phyloP scores from a whole-genome alignment of 2,329 filamentous ascomycete species.

The Cephalotrichum gorgonifer region DNA sequence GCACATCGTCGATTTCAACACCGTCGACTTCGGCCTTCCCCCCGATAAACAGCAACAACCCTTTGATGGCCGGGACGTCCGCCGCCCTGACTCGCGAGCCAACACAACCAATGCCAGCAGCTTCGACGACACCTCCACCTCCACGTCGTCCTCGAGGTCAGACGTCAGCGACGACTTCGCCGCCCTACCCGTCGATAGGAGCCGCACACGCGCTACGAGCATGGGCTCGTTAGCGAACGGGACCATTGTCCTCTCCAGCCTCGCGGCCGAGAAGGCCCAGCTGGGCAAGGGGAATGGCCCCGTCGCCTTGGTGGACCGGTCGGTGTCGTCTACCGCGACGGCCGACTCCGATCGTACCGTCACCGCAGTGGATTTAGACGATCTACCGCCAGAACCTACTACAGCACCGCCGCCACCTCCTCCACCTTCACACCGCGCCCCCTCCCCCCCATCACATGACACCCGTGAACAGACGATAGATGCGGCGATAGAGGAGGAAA shows the following conservation, averaged over 20 bases:
- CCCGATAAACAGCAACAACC: slow-evolving; percentile 1
- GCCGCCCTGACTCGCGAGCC: background rate
- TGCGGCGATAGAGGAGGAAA: background rate
- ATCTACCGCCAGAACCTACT: background rate
- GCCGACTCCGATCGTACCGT: background rate
- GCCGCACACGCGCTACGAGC: slow-evolving; percentile 1
- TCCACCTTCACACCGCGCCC: background rate
- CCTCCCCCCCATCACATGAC: background rate
- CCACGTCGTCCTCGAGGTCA: slow-evolving; percentile 2
- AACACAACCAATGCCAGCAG: slow-evolving; percentile 6
- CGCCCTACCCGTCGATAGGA: background rate
- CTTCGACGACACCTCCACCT: slow-evolving; percentile 5
- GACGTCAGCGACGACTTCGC: slow-evolving; percentile 1
- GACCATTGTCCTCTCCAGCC: background rate
- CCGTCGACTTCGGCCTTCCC: background rate
- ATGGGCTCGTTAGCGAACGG: slow-evolving; percentile 3
- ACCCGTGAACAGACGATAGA: background rate
- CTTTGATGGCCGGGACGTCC: slow-evolving; percentile 3
- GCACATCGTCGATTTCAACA: slow-evolving; percentile 2
- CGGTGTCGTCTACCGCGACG: background rate
- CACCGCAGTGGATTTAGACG: background rate
- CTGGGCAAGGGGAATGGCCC: background rate
- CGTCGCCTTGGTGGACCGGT: background rate
- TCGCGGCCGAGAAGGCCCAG: background rate
- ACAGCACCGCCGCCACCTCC: background rate